These are phyloP conservation scores for Metschnikowia peoriensis DNA, from an alignment of 805 yeast genomes.

Conservation along the genomic window DNA sequence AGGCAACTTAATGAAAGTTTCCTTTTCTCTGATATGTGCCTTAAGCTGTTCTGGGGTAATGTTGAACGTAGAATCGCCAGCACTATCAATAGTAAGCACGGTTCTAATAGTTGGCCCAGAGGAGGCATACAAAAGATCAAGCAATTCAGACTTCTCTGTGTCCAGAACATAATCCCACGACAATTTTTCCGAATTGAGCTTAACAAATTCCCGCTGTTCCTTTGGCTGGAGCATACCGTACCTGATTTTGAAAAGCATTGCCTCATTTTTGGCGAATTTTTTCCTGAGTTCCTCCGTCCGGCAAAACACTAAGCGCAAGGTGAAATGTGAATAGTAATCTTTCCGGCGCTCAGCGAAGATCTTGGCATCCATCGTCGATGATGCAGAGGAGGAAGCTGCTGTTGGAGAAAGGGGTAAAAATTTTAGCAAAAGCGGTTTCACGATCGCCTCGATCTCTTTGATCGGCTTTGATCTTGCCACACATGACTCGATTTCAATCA, in stretches of 20 bases:
- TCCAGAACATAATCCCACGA: conserved; percentile 68
- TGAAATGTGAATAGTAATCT: conserved; percentile 91
- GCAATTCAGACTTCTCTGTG: conserved; percentile 55
- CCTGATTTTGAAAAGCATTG: conserved; percentile 69
- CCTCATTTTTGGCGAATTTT: conserved; percentile 76
- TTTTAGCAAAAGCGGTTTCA: conserved; percentile 65
- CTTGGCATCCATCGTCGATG: conserved; percentile 26
- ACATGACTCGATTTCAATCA: conserved; percentile 81
- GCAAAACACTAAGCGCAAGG: conserved; percentile 85
- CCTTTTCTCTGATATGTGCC: conserved; percentile 49
- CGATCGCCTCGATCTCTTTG: conserved; percentile 61
- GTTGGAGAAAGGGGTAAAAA: conserved; percentile 57
- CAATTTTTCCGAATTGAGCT: conserved; percentile 50
- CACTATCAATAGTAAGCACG: conserved; percentile 32
- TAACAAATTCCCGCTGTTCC: conserved; percentile 74
- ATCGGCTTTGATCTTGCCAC: conserved; percentile 58
- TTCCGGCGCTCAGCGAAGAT: conserved; percentile 65
- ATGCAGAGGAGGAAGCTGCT: conserved; percentile 22
- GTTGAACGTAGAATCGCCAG: conserved; percentile 25
- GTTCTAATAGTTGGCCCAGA: conserved; percentile 44
- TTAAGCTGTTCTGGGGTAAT: conserved; percentile 51
- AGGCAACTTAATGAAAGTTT: conserved; percentile 77
- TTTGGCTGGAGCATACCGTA: conserved; percentile 57
- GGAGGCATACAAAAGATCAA: conserved; percentile 53
- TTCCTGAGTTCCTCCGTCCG: conserved; percentile 78